Base-by-base conservation (phyloP, 2,329 filamentous ascomycete species). In the Paecilomyces variotii region DNA sequence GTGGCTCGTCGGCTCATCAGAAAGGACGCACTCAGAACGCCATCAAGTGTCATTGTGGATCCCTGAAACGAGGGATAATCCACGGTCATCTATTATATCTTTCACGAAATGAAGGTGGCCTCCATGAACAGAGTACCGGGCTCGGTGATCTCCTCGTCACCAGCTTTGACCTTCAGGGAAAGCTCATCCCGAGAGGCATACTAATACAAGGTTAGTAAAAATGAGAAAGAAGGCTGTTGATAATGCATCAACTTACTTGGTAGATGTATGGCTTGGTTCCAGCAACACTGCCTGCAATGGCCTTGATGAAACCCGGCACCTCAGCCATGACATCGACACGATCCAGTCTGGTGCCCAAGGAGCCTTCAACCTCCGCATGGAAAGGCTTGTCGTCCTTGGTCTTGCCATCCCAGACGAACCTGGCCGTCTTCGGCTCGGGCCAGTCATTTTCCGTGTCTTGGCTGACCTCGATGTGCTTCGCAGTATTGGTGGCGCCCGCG, bases 201-300 rank as follows among this genome's bases (percentile, higher is more conserved):
- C 88, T 96, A 63, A 30, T 57, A 26, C 19, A 32, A 4, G n/a
- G 56, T 63, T 54, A 64, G 66, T 69, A 62, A 71, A 61, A 7
- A 28, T 26, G 14, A 4, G 45, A 5, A 27, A 14, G 54, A 45
- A 50, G 45, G 45, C 34, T 45, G 32, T 26, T 59, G 49, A 32
- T 28, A 51, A 24, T 27, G n/a, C 27, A 10, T 6, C 19, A 35
- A 73, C 82, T 64, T 75, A 92, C 90, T 82, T 96, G 94, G 78
- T 97, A 99, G 68, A 99, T 97, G 75, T 97, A 99, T 4, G 94
- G 94, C 80, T 91, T 94, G 28, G 94, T 96, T 62, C 94, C 94
- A 2, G 88, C 91, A 11, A 93, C 90, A 63, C 84, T 87, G 51
- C 90, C 90, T 27, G 96, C 91, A 71, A 99, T 91, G 67, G 87